Percentiles rank a stretch among this genome's conserved stretches.
Evolutionary conservation across 1,284 basidiomycete species (phyloP).

Genomic region (Polyporus tsugae): DNA sequence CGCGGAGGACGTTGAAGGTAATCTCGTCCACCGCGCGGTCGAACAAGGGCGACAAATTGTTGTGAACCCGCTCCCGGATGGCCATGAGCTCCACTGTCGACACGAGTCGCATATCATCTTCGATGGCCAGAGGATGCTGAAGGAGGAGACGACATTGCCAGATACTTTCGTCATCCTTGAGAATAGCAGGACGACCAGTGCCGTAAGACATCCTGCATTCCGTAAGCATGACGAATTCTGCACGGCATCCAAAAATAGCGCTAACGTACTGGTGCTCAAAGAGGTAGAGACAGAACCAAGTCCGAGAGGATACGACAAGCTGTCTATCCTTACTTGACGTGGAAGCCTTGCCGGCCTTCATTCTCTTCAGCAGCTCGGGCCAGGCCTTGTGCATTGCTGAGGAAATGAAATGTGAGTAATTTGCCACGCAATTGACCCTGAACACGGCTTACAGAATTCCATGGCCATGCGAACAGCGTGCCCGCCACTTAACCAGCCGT

Average conservation of each 20-base stretch:
- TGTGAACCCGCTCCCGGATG: slow-evolving; percentile 80
- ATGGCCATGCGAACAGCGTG: slow-evolving; percentile 95
- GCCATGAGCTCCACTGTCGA: slow-evolving; percentile 90
- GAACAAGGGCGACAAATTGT: slow-evolving; percentile 67
- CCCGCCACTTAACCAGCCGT: slow-evolving; percentile 90
- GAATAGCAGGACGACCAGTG: slow-evolving; percentile 89
- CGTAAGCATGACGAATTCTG: neutral
- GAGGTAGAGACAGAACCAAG: slow-evolving; percentile 91
- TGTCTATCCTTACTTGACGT: slow-evolving; percentile 75
- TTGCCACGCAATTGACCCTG: neutral
- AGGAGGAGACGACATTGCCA: slow-evolving; percentile 83
- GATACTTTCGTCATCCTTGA: slow-evolving; percentile 92
- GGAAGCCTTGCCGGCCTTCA: slow-evolving; percentile 67
- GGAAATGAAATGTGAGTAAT: slow-evolving; percentile 9
- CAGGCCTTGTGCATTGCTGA: slow-evolving; percentile 90
- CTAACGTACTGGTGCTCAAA: slow-evolving; percentile 88
- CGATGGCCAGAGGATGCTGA: slow-evolving; percentile 87
- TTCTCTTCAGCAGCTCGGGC: slow-evolving; percentile 80
- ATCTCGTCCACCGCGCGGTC: slow-evolving; percentile 74
- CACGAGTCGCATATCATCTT: slow-evolving; percentile 94
- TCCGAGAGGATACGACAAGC: slow-evolving; percentile 81
- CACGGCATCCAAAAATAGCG: neutral
- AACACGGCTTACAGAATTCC: slow-evolving; percentile 76
- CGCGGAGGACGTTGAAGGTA: slow-evolving; percentile 69
- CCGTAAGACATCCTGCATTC: slow-evolving; percentile 83